Evolutionary conservation across 495 filamentous ascomycete genomes (phyloP), one percentile per base, ranked within the genome.

Genomic region (Aspergillus homomorphus): DNA sequence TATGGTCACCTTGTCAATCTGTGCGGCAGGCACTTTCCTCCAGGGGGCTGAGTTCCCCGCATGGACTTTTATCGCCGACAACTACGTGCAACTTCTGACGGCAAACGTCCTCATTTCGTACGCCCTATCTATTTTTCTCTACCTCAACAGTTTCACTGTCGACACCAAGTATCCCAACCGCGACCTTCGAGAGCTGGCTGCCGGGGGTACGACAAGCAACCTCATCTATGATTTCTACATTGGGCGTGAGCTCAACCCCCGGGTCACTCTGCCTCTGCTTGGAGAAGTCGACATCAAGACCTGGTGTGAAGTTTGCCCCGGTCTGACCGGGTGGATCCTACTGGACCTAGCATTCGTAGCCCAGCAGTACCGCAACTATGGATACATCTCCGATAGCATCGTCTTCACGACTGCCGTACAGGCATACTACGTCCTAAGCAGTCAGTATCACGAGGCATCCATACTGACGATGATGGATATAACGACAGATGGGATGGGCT

Each of bases 391-490:
- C 9, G 89, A 92, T 69, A 87, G 84, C 69, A 96, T 95, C 61
- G 45, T 92, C 52, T 83, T 95, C 62, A 80, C 89, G 65, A 83
- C 86, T 12, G 54, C 77, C 38, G 83, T 90, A 54, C 92, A 96
- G 66, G 73, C 81, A 4, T 64, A 90, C 50, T 96, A 96, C 66
- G 84, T 89, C 5, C 76, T 95, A 30, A 90, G 94, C 68, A 78
- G 82, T 0, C 80, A 87, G 50, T 89, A 82, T 71, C 88, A 89
- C 80, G 91, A 96, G 69, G 76, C 88, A 0, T 83, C 88, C 9
- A 84, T 96, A 58, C 77, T 96, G 52, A 94, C 91, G 3, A 95
- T 89, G 28, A 94, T 96, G 64, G 92, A 96, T 69, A 87, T 96
- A 68, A 92, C 82, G 33, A 87, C 82, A 42, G 91, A 96, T 63